Evolutionary conservation across 2,329 filamentous ascomycete species (phyloP).

Genomic region (Fonsecaea erecta): DNA sequence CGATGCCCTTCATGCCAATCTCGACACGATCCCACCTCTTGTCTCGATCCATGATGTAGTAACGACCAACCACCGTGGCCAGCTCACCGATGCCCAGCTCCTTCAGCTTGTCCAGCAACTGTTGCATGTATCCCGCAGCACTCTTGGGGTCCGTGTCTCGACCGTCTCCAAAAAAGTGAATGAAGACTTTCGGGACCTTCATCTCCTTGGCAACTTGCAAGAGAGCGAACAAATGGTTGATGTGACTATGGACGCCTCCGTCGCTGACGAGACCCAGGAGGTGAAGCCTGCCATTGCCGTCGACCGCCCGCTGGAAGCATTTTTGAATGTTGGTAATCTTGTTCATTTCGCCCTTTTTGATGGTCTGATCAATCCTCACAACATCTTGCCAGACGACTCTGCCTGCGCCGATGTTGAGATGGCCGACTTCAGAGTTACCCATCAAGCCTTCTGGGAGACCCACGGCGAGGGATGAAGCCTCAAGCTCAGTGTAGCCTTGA

Average conservation of each 20-base stretch:
- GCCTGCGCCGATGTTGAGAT: slow-evolving; percentile 97
- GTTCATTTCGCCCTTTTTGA: slow-evolving; percentile 82
- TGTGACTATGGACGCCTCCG: slow-evolving; percentile 95
- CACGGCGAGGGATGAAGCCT: slow-evolving; percentile 93
- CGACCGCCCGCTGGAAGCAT: slow-evolving; percentile 78
- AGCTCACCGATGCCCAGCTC: slow-evolving; percentile 86
- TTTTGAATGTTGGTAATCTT: slow-evolving; percentile 77
- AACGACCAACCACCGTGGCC: slow-evolving; percentile 90
- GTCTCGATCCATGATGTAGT: slow-evolving; percentile 99
- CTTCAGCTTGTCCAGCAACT: slow-evolving; percentile 77
- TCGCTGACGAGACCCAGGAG: slow-evolving; percentile 91
- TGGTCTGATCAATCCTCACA: slow-evolving; percentile 90
- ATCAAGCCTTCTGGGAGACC: slow-evolving; percentile 95
- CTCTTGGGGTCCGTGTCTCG: slow-evolving; percentile 98
- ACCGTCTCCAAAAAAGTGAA: slow-evolving; percentile 98
- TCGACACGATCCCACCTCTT: slow-evolving; percentile 98
- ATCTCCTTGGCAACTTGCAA: slow-evolving; percentile 88
- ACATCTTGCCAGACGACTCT: slow-evolving; percentile 98
- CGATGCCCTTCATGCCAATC: slow-evolving; percentile 82
- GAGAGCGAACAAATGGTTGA: slow-evolving; percentile 86
- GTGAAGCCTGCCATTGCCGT: slow-evolving; percentile 89
- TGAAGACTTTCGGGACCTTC: slow-evolving; percentile 86
- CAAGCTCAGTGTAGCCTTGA: slow-evolving; percentile 87
- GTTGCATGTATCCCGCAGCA: slow-evolving; percentile 82
- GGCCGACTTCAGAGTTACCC: slow-evolving; percentile 98